Evolutionary conservation across 805 yeast species (phyloP).

Genomic region (Dipodascus albidus): DNA sequence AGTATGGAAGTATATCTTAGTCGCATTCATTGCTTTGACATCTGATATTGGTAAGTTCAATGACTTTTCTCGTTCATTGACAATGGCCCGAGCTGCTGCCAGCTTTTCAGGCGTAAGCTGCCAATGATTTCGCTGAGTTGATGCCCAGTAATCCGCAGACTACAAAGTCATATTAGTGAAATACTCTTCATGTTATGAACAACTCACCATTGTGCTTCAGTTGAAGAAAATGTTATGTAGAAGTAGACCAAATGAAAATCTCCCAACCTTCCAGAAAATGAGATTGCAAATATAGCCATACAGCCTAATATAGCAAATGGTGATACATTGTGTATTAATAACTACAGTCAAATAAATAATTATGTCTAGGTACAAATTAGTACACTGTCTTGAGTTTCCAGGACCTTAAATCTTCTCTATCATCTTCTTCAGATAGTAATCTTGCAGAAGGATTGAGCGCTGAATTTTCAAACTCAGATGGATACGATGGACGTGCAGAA

Average conservation of each 20-base stretch:
- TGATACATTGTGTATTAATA: neutral
- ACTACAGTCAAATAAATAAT: neutral
- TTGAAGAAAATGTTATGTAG: neutral
- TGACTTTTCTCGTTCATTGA: slow-evolving; percentile 16
- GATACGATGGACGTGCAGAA: neutral
- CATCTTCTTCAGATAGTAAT: neutral
- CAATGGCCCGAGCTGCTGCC: slow-evolving; percentile 28
- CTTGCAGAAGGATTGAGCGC: neutral
- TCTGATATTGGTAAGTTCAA: slow-evolving; percentile 29
- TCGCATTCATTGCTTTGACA: neutral
- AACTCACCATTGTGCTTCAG: neutral
- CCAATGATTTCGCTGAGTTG: slow-evolving; percentile 76
- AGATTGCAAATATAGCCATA: too few relatives aligned
- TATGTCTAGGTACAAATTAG: neutral
- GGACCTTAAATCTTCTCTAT: neutral
- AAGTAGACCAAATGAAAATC: neutral
- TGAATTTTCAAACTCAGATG: neutral
- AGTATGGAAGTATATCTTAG: slow-evolving; percentile 62
- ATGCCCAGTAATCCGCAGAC: slow-evolving; percentile 86
- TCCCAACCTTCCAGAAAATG: neutral
- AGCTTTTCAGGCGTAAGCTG: slow-evolving; percentile 60
- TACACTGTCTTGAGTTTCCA: neutral
- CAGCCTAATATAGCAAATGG: too few relatives aligned
- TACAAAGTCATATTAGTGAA: slow-evolving; percentile 1
- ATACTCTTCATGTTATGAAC: neutral